Evolutionary conservation across 2,329 filamentous ascomycete species (phyloP).

Genomic region (Pseudopyricularia javanii): DNA sequence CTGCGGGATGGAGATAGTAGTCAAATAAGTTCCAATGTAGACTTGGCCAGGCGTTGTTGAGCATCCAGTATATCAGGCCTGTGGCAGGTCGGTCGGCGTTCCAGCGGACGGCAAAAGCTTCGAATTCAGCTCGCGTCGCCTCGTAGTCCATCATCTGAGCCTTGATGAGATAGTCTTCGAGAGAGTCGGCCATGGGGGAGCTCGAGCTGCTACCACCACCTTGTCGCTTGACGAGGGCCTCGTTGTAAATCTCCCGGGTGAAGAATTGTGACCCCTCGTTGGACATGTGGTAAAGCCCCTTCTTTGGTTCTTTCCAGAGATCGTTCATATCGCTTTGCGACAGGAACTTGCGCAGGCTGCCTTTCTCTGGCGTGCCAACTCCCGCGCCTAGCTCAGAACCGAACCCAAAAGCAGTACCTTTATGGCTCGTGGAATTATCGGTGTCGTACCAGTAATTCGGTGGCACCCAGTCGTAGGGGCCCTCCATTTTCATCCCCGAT

Average conservation of each 20-base stretch:
- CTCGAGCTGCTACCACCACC: slow-evolving; percentile 17
- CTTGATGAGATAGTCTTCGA: slow-evolving; percentile 48
- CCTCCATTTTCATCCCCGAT: slow-evolving; percentile 53
- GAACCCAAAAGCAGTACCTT: slow-evolving; percentile 50
- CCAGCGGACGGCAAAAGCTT: slow-evolving; percentile 41
- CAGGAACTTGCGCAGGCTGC: slow-evolving; percentile 41
- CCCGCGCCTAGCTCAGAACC: slow-evolving; percentile 50
- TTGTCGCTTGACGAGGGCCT: slow-evolving; percentile 37
- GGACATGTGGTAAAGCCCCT: slow-evolving; percentile 47
- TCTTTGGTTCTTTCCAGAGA: slow-evolving; percentile 41
- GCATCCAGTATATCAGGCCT: slow-evolving; percentile 55
- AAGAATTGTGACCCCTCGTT: slow-evolving; percentile 41
- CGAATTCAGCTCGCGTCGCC: slow-evolving; percentile 45
- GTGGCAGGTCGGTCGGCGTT: slow-evolving; percentile 38
- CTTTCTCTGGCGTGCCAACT: slow-evolving; percentile 46
- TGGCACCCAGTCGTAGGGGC: slow-evolving; percentile 54
- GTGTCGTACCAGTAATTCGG: slow-evolving; percentile 51
- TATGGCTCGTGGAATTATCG: slow-evolving; percentile 20
- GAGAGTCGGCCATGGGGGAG: slow-evolving; percentile 2
- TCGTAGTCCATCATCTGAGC: slow-evolving; percentile 53
- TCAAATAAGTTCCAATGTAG: slow-evolving; percentile 56
- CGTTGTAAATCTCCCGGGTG: slow-evolving; percentile 44
- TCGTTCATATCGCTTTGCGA: slow-evolving; percentile 34
- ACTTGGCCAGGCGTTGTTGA: slow-evolving; percentile 52
- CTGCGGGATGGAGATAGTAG: slow-evolving; percentile 45